A percentile compares a stretch with the other conserved stretches of the same genome.
These are phyloP conservation scores for Alopecurus myosuroides DNA, from an alignment of 176 grass and related monocot genomes.

Conservation along the genomic window DNA sequence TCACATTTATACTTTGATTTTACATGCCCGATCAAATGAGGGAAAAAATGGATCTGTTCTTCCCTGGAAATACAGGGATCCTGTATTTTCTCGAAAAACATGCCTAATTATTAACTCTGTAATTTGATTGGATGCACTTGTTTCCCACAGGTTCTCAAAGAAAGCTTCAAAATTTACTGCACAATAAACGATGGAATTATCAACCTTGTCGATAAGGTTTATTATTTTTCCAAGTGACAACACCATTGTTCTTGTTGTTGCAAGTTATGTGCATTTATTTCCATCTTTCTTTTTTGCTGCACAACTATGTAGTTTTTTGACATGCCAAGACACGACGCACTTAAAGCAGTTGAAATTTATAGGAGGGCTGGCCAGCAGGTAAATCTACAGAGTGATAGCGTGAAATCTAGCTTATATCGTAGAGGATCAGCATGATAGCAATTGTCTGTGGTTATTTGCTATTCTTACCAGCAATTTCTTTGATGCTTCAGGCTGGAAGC, in stretches of 20 bases:
- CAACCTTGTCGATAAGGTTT: constrained; percentile 98
- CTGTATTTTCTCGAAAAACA: constrained; percentile 20
- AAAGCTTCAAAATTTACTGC: constrained; percentile 99
- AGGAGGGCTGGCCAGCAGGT: constrained; percentile 92
- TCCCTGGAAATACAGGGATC: neutral
- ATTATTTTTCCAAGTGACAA: neutral
- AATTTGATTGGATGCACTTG: constrained; percentile 4
- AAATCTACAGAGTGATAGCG: neutral
- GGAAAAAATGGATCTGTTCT: neutral
- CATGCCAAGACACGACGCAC: constrained; percentile 95
- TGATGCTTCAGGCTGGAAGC: constrained; percentile 72
- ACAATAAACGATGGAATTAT: constrained; percentile 97
- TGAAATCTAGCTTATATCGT: neutral
- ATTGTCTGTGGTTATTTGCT: neutral
- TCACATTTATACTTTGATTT: neutral
- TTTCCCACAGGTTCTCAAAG: constrained; percentile 75
- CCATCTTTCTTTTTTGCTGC: constrained; percentile 21
- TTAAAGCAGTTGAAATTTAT: constrained; percentile 92
- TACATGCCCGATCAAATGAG: neutral
- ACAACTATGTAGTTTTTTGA: constrained; percentile 73
- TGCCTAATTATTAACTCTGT: neutral
- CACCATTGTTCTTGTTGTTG: constrained; percentile 23
- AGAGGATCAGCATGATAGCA: neutral
- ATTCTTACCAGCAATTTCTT: constrained; percentile 10
- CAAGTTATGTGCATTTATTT: constrained; percentile 16